Percentiles rank a stretch among this genome's conserved stretches.
These are phyloP conservation scores for Ascodesmis nigricans DNA, from an alignment of 495 filamentous ascomycete genomes.

Conservation along the genomic window DNA sequence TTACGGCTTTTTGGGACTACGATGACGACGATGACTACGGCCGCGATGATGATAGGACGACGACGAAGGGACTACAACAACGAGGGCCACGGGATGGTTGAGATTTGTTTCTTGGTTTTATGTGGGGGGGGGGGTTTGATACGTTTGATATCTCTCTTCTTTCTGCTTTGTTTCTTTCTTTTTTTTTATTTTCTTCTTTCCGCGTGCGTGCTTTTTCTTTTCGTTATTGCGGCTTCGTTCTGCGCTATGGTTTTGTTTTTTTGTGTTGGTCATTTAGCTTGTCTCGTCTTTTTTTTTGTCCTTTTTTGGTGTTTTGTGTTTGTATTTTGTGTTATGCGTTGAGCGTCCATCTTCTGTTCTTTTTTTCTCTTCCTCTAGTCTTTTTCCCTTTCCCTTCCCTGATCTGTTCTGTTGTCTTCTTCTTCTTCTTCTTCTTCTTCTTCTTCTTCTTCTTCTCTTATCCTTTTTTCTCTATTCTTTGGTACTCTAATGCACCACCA, in stretches of 20 bases:
- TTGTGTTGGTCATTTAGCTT: constrained; percentile 2
- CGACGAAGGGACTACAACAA: too few species aligned
- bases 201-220: background rate
- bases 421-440: too few species aligned
- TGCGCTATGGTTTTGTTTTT: background rate
- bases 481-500: too few species aligned
- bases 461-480: too few species aligned
- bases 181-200: background rate
- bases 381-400: background rate
- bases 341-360: background rate
- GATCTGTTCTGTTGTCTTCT: background rate
- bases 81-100: too few species aligned
- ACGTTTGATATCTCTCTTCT: constrained; percentile 5
- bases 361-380: constrained; percentile 3
- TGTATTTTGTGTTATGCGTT: background rate
- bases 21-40: too few species aligned
- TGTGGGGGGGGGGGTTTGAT: constrained; percentile 8
- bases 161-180: constrained; percentile 2
- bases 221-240: background rate
- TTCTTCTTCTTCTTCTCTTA: too few species aligned
- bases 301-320: background rate
- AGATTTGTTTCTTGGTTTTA: constrained; percentile 7
- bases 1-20: too few species aligned
- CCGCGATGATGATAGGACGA: too few species aligned
- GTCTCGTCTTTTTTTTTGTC: constrained; percentile 8